These are phyloP conservation scores for Clonostachys sp. DNA, from an alignment of 2,329 filamentous ascomycete species.

Conservation along the genomic window DNA sequence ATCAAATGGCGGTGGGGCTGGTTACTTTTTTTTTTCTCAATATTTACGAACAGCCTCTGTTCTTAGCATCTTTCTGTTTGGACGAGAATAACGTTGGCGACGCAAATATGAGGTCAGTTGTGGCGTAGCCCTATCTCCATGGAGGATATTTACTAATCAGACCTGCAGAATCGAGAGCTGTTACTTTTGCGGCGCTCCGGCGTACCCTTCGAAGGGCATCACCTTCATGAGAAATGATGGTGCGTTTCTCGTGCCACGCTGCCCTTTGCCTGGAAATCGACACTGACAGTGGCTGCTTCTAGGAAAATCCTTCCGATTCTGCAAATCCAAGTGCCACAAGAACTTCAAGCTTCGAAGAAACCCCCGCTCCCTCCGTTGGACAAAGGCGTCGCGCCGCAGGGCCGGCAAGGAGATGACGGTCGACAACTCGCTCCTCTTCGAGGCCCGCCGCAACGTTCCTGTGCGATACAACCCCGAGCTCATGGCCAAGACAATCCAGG, in stretches of 20 bases:
- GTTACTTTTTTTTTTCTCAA: too few relatives aligned
- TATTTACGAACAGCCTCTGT: too few relatives aligned
- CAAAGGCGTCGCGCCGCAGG: constrained; percentile 79
- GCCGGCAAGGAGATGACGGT: constrained; percentile 87
- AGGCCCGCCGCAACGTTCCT: constrained; percentile 87
- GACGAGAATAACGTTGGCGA: neutral
- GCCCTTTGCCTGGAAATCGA: neutral
- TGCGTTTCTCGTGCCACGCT: constrained; percentile 7
- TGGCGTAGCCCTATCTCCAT: neutral
- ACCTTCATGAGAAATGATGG: constrained; percentile 45
- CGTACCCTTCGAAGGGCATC: constrained; percentile 53
- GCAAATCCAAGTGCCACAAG: constrained; percentile 54
- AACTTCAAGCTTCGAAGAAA: constrained; percentile 63
- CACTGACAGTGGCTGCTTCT: neutral
- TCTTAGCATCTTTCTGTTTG: too few relatives aligned
- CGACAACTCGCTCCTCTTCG: constrained; percentile 89
- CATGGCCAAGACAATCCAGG: constrained; percentile 79
- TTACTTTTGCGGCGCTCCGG: constrained; percentile 41
- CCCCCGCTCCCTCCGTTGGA: constrained; percentile 95
- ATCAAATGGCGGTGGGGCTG: too few relatives aligned
- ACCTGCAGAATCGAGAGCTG: constrained; percentile 32
- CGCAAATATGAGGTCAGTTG: constrained; percentile 1
- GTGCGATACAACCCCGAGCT: constrained; percentile 94
- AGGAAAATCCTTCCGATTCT: constrained; percentile 49
- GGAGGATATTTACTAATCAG: neutral